Percentiles rank a stretch among this genome's conserved stretches.
Conservation (phyloP, 2,329 filamentous ascomycete genomes). For the Geosmithia flava region DNA sequence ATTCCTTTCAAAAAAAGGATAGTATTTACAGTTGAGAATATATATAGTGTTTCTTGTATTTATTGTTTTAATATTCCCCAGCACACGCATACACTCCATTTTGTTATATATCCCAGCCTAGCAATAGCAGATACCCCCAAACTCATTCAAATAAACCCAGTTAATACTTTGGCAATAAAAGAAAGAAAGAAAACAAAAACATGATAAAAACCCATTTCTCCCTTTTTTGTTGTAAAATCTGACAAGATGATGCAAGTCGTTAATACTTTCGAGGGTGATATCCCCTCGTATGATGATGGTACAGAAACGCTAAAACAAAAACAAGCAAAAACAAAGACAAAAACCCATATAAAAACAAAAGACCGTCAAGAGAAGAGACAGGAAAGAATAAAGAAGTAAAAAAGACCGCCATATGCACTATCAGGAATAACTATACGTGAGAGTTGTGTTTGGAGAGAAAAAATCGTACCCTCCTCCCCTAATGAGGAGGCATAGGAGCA, state of each 20-base stretch:
- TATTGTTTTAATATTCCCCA: no score
- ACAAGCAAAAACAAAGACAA: background rate
- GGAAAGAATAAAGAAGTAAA: background rate
- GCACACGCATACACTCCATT: no score
- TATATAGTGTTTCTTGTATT: no score
- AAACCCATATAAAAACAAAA: background rate
- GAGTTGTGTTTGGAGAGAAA: no score
- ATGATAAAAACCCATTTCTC: background rate
- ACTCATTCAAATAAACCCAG: background rate
- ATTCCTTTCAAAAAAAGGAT: no score
- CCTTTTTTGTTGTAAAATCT: background rate
- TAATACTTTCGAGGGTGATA: background rate
- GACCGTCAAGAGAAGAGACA: background rate
- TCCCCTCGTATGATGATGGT: background rate
- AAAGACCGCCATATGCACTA: background rate
- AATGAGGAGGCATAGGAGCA: constrained; percentile 12
- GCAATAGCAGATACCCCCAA: no score
- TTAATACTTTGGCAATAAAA: background rate
- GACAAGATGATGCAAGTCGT: background rate
- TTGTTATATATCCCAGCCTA: no score
- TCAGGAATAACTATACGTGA: no score
- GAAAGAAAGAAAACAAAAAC: background rate
- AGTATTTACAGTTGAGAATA: no score
- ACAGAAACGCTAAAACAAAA: no score
- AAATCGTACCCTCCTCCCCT: background rate